phyloP scores from a whole-genome alignment of 306 rosid genomes.

The Glycine soja region DNA sequence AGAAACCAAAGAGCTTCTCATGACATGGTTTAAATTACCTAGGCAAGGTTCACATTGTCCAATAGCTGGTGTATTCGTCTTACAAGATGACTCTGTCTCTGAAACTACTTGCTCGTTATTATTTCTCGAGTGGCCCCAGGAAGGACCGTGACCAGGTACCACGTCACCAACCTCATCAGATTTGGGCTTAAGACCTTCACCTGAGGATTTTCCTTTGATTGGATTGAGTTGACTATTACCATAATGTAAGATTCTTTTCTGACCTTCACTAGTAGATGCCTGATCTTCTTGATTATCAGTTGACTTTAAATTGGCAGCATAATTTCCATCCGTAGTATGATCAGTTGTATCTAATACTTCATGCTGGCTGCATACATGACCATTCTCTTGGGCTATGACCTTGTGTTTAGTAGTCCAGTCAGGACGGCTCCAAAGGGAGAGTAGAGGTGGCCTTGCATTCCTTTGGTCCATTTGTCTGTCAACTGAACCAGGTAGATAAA shows the following conservation, averaged over 20 bases:
- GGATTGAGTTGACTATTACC: constrained; percentile 32
- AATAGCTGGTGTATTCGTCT: constrained; percentile 48
- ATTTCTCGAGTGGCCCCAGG: constrained; percentile 28
- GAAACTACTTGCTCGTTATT: constrained; percentile 42
- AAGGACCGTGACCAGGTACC: not conserved
- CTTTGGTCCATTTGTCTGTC: constrained; percentile 64
- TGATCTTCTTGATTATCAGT: constrained; percentile 25
- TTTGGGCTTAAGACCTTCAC: constrained; percentile 34
- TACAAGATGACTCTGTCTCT: constrained; percentile 41
- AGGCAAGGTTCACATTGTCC: constrained; percentile 53
- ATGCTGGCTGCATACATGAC: constrained; percentile 43
- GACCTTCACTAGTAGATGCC: too few species aligned
- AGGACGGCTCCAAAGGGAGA: constrained; percentile 66
- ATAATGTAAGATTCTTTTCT: too few species aligned
- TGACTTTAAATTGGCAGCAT: constrained; percentile 2
- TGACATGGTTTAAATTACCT: constrained; percentile 55
- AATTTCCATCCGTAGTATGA: not conserved
- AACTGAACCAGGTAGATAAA: constrained; percentile 73
- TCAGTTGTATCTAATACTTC: constrained; percentile 29
- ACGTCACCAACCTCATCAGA: constrained; percentile 29
- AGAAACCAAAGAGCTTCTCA: constrained; percentile 43
- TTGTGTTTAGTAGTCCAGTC: constrained; percentile 64
- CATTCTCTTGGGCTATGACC: constrained; percentile 56
- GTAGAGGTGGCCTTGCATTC: constrained; percentile 57
- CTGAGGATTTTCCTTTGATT: constrained; percentile 28